Conservation (phyloP, 1,284 basidiomycete genomes). For the Exobasidium cylindrosporum region DNA sequence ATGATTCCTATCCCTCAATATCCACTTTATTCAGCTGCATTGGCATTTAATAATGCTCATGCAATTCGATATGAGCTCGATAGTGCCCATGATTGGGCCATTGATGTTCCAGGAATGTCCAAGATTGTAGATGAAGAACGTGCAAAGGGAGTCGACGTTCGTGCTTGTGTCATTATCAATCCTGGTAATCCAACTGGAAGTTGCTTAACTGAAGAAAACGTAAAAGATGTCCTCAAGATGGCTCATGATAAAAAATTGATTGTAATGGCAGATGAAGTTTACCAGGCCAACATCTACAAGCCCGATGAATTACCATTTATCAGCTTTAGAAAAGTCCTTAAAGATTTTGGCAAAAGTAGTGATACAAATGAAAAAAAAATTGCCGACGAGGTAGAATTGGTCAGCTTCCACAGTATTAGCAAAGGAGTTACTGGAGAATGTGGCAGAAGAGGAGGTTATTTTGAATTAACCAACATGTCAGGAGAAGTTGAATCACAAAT, state of each 20-base stretch:
- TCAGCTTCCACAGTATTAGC: constrained; percentile 51
- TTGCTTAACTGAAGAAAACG: constrained; percentile 43
- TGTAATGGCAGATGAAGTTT: constrained; percentile 53
- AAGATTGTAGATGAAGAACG: constrained; percentile 69
- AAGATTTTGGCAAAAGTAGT: constrained; percentile 28
- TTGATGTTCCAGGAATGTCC: constrained; percentile 71
- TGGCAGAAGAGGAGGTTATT: constrained; percentile 52
- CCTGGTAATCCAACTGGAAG: constrained; percentile 53
- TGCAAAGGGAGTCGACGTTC: constrained; percentile 60
- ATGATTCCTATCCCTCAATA: constrained; percentile 98
- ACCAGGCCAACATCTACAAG: constrained; percentile 52
- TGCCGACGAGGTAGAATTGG: constrained; percentile 44
- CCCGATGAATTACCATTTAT: constrained; percentile 44
- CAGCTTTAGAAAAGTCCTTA: constrained; percentile 52
- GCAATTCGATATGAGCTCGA: constrained; percentile 85
- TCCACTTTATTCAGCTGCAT: constrained; percentile 90
- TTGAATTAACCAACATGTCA: constrained; percentile 50
- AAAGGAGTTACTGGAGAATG: constrained; percentile 53
- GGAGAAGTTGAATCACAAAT: constrained; percentile 48
- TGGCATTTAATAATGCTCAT: constrained; percentile 78
- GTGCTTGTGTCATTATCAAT: constrained; percentile 51
- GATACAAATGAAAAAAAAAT: constrained; percentile 33
- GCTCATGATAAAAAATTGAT: constrained; percentile 47
- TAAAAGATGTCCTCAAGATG: constrained; percentile 43
- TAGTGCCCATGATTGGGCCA: constrained; percentile 78